A percentile compares a stretch with the other conserved stretches of the same genome.
phyloP scores from a whole-genome alignment of 1,139 yeast genomes.

The Sugiyamaella castrensis region DNA sequence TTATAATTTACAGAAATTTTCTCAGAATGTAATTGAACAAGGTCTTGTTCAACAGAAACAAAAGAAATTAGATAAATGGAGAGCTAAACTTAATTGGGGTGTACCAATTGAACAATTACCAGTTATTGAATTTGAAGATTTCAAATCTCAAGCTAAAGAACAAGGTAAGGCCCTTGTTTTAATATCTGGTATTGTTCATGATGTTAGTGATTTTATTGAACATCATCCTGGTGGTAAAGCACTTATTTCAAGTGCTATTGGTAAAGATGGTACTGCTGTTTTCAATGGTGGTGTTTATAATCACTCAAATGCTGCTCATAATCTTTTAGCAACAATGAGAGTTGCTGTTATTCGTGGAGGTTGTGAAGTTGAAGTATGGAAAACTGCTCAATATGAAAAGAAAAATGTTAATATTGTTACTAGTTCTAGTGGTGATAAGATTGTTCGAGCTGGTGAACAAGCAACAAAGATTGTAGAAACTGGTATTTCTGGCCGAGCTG shows the following conservation, averaged over 20 bases:
- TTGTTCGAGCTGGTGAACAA: slow-evolving; percentile 60
- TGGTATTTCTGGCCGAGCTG: slow-evolving; percentile 36
- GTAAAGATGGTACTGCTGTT: slow-evolving; percentile 95
- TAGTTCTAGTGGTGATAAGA: slow-evolving; percentile 50
- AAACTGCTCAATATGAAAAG: slow-evolving; percentile 52
- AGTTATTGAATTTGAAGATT: slow-evolving; percentile 84
- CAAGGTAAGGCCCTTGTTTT: slow-evolving; percentile 59
- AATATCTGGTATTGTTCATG: slow-evolving; percentile 93
- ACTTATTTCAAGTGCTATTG: slow-evolving; percentile 77
- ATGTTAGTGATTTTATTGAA: slow-evolving; percentile 75
- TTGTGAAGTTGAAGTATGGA: slow-evolving; percentile 81
- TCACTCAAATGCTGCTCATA: slow-evolving; percentile 97
- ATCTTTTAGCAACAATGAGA: slow-evolving; percentile 91
- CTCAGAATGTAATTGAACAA: slow-evolving; percentile 94
- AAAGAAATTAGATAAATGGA: slow-evolving; percentile 85
- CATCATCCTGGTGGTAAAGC: slow-evolving; percentile 99
- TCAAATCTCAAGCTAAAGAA: slow-evolving; percentile 61
- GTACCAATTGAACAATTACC: slow-evolving; percentile 79
- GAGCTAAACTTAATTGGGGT: slow-evolving; percentile 87
- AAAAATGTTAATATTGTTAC: slow-evolving; percentile 52
- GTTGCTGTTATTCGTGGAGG: slow-evolving; percentile 92
- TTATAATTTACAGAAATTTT: slow-evolving; percentile 85
- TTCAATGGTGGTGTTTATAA: slow-evolving; percentile 97
- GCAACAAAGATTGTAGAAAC: slow-evolving; percentile 43
- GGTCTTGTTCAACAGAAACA: slow-evolving; percentile 95